Base-by-base conservation (phyloP, 1,284 basidiomycete species). In the Leccinum pachyderme region DNA sequence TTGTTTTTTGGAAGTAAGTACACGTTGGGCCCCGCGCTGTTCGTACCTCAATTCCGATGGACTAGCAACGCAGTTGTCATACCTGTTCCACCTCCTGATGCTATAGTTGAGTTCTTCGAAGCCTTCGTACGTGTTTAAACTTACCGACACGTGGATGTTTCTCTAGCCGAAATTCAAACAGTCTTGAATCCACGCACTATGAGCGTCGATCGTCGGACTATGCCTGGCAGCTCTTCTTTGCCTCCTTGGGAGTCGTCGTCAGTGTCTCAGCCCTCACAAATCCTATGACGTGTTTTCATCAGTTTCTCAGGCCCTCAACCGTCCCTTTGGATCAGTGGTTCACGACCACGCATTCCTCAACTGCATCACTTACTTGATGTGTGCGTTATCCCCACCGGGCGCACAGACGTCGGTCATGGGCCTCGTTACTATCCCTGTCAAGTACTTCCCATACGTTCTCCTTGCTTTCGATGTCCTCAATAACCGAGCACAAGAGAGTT, bases 371-470 rank as follows among this genome's bases (percentile, higher is more conserved):
- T 91, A 92, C 68, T 73, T 92, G 51, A 80, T 80, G 59, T 83
- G 86, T 27, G 70, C 80, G 6, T 82, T 91, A 50, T 81, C 86
- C 3, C 86, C 89, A 4, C 74, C 80, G 12, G 82, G 84, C 31
- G 68, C 83, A 4, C 81, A 83, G 64, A 85, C 87, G 11, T 89
- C 86, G 13, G 66, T 93, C 56, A 84, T 90, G 74, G 91, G 91
- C 6, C 77, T 93, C 47, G 58, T 93, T 62, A 82, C 81, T 11
- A 65, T 93, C 57, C 89, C 89, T 0, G 72, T 89, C 56, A 72
- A 75, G 56, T 95, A 88, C 69, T 81, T 90, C 59, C 91, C 93
- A 0, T 92, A 86, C 65, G 78, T 83, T 41, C 79, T 94, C 63
- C 79, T 95, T 51, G 81, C 64, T 35, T 72, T 95, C 63, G 91